Evolutionary conservation across 345 rosid species (phyloP).

Genomic region (Trapa incisa): DNA sequence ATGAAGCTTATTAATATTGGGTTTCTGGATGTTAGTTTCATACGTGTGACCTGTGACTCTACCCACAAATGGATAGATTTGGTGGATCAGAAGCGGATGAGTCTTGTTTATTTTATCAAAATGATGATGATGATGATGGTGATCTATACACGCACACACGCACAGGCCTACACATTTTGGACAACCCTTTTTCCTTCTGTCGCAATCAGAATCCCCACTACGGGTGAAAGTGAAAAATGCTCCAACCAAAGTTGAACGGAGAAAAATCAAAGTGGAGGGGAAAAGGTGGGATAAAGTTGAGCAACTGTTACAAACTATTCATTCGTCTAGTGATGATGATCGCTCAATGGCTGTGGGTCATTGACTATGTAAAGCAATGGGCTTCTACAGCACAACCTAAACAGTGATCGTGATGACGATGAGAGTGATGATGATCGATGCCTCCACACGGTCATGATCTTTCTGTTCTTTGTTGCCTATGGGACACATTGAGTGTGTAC

Average conservation of each 20-base stretch:
- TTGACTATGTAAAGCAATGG: neutral
- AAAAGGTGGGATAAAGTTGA: neutral
- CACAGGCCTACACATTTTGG: neutral
- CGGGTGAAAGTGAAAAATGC: conserved; percentile 1
- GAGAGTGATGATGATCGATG: neutral
- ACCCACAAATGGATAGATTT: neutral
- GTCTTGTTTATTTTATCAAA: neutral
- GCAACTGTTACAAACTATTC: conserved; percentile 3
- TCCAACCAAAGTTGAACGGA: neutral
- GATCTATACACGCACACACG: neutral
- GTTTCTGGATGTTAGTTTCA: too few species aligned
- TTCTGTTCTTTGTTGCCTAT: neutral
- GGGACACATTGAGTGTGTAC: neutral
- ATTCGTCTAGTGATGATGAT: neutral
- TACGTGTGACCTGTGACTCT: neutral
- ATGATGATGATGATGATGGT: too few species aligned
- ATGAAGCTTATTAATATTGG: too few species aligned
- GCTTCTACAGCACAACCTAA: neutral
- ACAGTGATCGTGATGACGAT: neutral
- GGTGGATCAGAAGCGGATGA: neutral
- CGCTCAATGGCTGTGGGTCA: neutral
- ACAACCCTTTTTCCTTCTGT: neutral
- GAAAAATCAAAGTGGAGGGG: neutral
- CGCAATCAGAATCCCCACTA: conserved; percentile 2
- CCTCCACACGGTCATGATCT: neutral